Conservation (phyloP, 805 yeast species). For the Saccharomyces cerevisiae region DNA sequence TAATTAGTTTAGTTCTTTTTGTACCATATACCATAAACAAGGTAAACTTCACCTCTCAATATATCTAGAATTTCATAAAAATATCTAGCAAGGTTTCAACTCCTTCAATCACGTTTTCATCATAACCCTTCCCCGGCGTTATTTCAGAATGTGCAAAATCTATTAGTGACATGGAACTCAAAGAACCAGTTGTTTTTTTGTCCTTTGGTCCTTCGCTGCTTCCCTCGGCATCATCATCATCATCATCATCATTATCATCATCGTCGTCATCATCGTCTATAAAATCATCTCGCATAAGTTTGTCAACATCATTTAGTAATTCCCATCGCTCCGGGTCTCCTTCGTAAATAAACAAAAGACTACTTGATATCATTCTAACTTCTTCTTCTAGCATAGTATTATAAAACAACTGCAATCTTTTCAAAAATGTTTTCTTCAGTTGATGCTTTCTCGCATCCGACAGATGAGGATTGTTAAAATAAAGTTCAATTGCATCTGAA, state of each 20-base stretch:
- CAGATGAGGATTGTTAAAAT: conserved; percentile 37
- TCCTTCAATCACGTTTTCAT: conserved; percentile 64
- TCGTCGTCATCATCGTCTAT: conserved; percentile 30
- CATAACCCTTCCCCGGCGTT: conserved; percentile 57
- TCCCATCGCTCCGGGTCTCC: conserved; percentile 53
- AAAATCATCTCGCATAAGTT: conserved; percentile 28
- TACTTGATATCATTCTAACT: conserved; percentile 59
- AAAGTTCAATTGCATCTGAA: conserved; percentile 35
- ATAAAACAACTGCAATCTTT: conserved; percentile 58
- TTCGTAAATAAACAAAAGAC: conserved; percentile 68
- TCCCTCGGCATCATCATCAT: conserved; percentile 26
- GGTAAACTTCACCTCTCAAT: background rate
- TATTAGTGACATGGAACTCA: conserved; percentile 60
- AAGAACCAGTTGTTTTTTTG: conserved; percentile 15
- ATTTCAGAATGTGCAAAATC: conserved; percentile 85
- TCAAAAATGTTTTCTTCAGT: conserved; percentile 40
- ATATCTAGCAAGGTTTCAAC: conserved; percentile 49
- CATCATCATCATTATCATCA: conserved; percentile 26
- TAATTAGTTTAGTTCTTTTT: background rate
- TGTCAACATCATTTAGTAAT: conserved; percentile 34
- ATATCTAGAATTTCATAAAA: conserved; percentile 25
- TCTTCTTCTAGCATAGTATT: conserved; percentile 57
- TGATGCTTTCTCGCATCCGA: conserved; percentile 28
- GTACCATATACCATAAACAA: background rate
- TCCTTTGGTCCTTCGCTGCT: conserved; percentile 23